Evolutionary conservation across 2,329 filamentous ascomycete species (phyloP).

Genomic region (Ascomycota sp.): DNA sequence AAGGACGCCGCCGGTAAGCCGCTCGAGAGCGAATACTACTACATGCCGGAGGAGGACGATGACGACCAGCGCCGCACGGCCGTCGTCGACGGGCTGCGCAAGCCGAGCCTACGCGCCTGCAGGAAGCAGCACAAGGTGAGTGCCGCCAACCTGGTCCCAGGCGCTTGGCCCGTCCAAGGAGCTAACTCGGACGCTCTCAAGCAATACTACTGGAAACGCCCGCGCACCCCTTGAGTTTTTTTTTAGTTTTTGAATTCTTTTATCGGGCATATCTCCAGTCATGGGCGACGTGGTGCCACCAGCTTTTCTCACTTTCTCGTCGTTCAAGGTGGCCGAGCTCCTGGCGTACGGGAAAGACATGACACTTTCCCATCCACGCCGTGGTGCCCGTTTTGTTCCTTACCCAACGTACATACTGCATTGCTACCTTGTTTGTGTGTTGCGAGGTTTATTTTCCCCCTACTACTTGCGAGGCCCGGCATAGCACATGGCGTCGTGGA

Average conservation of each 20-base stretch:
- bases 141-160: constrained; percentile 3
- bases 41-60: constrained; percentile 68
- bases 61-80: constrained; percentile 62
- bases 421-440: too few species aligned
- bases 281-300: background rate
- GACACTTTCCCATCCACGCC: too few species aligned
- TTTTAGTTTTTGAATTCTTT: too few species aligned
- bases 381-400: constrained; percentile 6
- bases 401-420: background rate
- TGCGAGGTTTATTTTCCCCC: too few species aligned
- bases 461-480: background rate
- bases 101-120: constrained; percentile 74
- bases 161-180: background rate
- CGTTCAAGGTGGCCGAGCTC: too few species aligned
- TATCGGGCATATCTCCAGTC: background rate
- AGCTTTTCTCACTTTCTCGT: background rate
- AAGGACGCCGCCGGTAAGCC: constrained; percentile 91
- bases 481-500: background rate
- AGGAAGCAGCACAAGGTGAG: constrained; percentile 93
- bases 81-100: constrained; percentile 68
- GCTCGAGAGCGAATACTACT: constrained; percentile 94
- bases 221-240: constrained; percentile 29
- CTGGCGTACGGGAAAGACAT: too few species aligned
- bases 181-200: constrained; percentile 8
- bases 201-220: constrained; percentile 54